phyloP scores from a whole-genome alignment of 441 rosid species.

The Populus hybrid region DNA sequence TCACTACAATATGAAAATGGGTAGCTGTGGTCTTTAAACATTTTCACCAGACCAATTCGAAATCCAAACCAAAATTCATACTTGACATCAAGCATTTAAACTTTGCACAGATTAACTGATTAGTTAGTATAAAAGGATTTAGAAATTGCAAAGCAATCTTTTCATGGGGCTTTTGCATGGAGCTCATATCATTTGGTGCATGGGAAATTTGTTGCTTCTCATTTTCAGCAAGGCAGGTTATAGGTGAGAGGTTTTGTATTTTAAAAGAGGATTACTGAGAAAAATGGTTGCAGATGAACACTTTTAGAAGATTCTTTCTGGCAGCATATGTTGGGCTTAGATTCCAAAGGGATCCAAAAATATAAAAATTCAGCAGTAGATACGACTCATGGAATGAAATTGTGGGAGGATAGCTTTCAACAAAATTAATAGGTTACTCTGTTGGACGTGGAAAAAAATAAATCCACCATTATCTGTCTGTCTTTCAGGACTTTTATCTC shows the following conservation, averaged over 20 bases:
- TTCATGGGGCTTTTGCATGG: background rate
- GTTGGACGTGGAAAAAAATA: background rate
- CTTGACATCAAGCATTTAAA: background rate
- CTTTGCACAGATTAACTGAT: background rate
- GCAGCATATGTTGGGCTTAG: background rate
- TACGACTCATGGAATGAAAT: background rate
- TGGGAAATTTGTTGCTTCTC: background rate
- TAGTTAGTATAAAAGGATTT: background rate
- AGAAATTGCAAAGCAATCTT: background rate
- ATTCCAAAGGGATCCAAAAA: background rate
- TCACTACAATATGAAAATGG: background rate
- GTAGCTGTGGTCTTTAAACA: background rate
- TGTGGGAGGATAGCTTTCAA: background rate
- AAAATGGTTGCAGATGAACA: background rate
- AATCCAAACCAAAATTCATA: background rate
- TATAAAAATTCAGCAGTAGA: background rate
- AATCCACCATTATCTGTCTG: background rate
- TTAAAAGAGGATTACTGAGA: background rate
- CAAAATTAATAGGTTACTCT: background rate
- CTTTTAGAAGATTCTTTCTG: background rate
- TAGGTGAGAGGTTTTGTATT: background rate
- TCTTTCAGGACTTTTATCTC: background rate
- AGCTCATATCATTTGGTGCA: background rate
- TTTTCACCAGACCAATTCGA: background rate
- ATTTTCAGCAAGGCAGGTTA: background rate